Conservation (phyloP, 768 basidiomycete species). For the Calvatia gigantea region DNA sequence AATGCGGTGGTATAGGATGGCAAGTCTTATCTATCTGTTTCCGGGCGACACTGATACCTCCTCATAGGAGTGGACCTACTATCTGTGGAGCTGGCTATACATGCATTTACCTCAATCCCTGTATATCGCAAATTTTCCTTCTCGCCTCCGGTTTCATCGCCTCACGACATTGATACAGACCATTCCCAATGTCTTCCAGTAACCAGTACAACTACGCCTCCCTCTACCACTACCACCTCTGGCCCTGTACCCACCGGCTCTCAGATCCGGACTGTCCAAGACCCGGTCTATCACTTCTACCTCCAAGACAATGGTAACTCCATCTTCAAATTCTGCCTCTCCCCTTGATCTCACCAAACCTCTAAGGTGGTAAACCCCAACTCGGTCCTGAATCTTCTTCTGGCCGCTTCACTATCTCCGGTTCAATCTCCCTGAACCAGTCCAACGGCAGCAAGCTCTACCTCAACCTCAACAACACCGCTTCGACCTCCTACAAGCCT, state of each 20-base stretch:
- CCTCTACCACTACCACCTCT: conserved; percentile 24
- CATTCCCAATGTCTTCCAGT: conserved; percentile 55
- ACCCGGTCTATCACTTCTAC: conserved; percentile 56
- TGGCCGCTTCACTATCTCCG: conserved; percentile 47
- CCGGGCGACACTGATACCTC: not conserved
- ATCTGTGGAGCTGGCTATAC: conserved; percentile 41
- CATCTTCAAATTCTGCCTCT: not conserved
- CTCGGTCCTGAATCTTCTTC: conserved; percentile 51
- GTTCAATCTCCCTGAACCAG: conserved; percentile 42
- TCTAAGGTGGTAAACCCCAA: conserved; percentile 40
- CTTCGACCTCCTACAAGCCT: conserved; percentile 44
- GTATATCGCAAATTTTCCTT: conserved; percentile 19
- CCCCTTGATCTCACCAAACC: not conserved
- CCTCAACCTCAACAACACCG: conserved; percentile 43
- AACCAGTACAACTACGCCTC: conserved; percentile 25
- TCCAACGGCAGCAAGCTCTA: conserved; percentile 39
- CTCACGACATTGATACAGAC: conserved; percentile 25
- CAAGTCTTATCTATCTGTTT: conserved; percentile 12
- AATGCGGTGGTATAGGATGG: conserved; percentile 42
- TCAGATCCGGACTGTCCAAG: conserved; percentile 50
- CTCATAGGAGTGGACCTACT: conserved; percentile 36
- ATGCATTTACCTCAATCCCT: conserved; percentile 37
- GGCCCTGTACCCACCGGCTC: conserved; percentile 38
- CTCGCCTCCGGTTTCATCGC: not conserved
- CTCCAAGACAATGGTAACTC: conserved; percentile 44